Evolutionary conservation across 1,284 basidiomycete genomes (phyloP).

Genomic region (Ustilago hordei): DNA sequence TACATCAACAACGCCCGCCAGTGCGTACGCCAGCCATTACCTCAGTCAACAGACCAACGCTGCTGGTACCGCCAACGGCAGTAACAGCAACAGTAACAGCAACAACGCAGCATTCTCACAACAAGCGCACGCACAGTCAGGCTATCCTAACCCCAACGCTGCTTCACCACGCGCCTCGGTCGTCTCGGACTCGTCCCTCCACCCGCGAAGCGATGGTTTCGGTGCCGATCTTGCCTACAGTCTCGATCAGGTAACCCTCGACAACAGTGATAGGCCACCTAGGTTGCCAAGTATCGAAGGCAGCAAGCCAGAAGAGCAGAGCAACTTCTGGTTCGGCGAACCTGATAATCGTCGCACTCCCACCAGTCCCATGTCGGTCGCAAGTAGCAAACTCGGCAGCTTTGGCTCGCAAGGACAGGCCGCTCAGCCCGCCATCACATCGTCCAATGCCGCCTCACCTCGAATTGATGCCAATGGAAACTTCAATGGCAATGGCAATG

Average conservation of each 20-base stretch:
- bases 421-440: constrained; percentile 28
- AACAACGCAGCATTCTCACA: constrained; percentile 8
- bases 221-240: constrained; percentile 19
- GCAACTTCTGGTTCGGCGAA: constrained; percentile 45
- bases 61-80: constrained; percentile 4
- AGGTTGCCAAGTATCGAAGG: constrained; percentile 55
- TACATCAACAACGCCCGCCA: constrained; percentile 28
- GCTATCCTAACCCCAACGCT: constrained; percentile 43
- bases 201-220: constrained; percentile 6
- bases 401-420: constrained; percentile 43
- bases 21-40: constrained; percentile 47
- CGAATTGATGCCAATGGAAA: constrained; percentile 25
- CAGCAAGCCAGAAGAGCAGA: constrained; percentile 28
- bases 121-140: constrained; percentile 8
- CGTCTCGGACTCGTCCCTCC: constrained; percentile 18
- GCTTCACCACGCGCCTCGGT: constrained; percentile 42
- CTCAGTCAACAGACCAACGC: constrained; percentile 30
- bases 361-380: constrained; percentile 35
- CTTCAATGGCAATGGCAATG: constrained; percentile 1
- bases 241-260: constrained; percentile 24
- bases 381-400: constrained; percentile 40
- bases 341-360: constrained; percentile 19
- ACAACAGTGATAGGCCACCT: constrained; percentile 34
- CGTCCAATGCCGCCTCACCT: constrained; percentile 29
- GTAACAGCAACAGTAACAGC: not conserved